Evolutionary conservation across 306 rosid genomes (phyloP).

Genomic region (Cicer cuneatum): DNA sequence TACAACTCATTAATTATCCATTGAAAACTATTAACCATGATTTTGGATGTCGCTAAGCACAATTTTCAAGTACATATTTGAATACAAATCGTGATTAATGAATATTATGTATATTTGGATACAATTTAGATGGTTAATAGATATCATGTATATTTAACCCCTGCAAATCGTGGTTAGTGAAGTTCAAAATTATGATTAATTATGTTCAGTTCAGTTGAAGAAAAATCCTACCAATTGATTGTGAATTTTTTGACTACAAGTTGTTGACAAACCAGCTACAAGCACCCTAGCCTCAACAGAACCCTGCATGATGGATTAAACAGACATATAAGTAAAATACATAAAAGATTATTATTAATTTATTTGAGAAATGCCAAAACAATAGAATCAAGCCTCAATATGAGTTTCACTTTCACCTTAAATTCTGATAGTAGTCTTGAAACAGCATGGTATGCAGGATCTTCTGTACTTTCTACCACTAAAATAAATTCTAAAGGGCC

Average conservation of each 20-base stretch:
- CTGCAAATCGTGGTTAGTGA: no score
- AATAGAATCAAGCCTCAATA: constrained; percentile 32
- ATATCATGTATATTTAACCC: no score
- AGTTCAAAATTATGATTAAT: no score
- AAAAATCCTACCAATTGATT: constrained; percentile 77
- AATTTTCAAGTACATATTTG: no score
- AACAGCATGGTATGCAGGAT: constrained; percentile 79
- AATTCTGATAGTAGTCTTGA: constrained; percentile 68
- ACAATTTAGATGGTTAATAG: no score
- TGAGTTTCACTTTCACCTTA: constrained; percentile 57
- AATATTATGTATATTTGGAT: no score
- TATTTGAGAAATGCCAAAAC: neutral
- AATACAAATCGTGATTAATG: no score
- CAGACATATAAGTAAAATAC: constrained; percentile 27
- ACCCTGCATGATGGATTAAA: constrained; percentile 58
- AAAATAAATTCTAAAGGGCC: constrained; percentile 92
- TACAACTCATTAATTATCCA: no score
- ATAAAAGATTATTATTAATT: constrained; percentile 7
- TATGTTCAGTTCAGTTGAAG: neutral
- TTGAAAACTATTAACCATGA: no score
- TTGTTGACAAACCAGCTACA: constrained; percentile 89
- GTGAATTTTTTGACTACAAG: constrained; percentile 98
- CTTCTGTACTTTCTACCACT: constrained; percentile 85
- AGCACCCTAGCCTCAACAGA: constrained; percentile 77
- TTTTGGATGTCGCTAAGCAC: no score